Percentiles rank a stretch among this genome's conserved stretches.
Conservation (phyloP, 129 eudicot genomes). For the Oenanthe sinensis region DNA sequence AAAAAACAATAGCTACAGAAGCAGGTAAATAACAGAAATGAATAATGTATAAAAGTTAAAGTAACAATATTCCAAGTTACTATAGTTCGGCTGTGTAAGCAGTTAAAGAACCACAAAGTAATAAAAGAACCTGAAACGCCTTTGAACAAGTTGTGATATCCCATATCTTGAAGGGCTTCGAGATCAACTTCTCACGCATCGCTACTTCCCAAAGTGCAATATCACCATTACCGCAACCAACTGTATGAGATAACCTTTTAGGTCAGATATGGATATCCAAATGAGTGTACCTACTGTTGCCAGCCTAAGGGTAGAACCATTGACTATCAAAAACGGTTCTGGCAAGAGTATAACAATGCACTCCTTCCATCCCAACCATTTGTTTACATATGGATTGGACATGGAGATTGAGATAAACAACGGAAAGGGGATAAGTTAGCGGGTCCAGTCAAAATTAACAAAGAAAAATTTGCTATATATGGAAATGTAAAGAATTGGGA, state of each 20-base stretch:
- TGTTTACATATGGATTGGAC: no score
- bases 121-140: constrained; percentile 51
- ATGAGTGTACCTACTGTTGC: background rate
- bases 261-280: constrained; percentile 7
- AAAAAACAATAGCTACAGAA: background rate
- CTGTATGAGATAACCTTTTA: constrained; percentile 24
- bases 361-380: no score
- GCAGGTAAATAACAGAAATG: background rate
- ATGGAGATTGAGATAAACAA: no score
- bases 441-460: no score
- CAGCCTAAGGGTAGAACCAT: background rate
- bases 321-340: background rate
- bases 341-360: background rate
- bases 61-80: background rate
- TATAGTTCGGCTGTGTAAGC: background rate
- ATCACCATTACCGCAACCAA: constrained; percentile 69
- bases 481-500: no score
- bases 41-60: background rate
- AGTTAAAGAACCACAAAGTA: constrained; percentile 1
- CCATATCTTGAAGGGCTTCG: constrained; percentile 79
- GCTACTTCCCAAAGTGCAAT: constrained; percentile 81
- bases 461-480: no score
- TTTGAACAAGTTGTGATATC: constrained; percentile 50
- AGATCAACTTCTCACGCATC: constrained; percentile 55
- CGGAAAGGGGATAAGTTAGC: no score